A percentile compares a stretch with the other conserved stretches of the same genome.
phyloP scores from a whole-genome alignment of 352 stramenopile genomes.

The Pythium utonaiense region DNA sequence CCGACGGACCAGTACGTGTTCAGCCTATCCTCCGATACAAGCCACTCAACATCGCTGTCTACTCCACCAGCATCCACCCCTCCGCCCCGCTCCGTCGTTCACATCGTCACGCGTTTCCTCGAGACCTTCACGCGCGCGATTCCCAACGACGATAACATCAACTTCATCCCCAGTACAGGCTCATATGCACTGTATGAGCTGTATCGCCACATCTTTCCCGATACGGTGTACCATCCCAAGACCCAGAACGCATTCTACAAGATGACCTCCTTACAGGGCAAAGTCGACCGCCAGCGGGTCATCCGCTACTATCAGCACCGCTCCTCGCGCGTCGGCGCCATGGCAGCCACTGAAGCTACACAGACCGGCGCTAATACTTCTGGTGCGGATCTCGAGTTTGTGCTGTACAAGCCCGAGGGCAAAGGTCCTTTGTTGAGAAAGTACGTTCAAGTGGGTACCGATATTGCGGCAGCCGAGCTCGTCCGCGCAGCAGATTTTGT shows the following conservation, averaged over 20 bases:
- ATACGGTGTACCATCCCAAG: slow-evolving; percentile 37
- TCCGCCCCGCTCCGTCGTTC: slow-evolving; percentile 24
- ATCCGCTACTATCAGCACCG: slow-evolving; percentile 38
- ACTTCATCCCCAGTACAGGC: slow-evolving; percentile 49
- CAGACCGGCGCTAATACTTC: background rate
- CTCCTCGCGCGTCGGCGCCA: background rate
- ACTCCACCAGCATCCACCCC: background rate
- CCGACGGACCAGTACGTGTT: background rate
- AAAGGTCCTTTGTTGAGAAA: slow-evolving; percentile 44
- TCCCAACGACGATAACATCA: slow-evolving; percentile 54
- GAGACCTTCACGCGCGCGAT: slow-evolving; percentile 49
- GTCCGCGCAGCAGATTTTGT: slow-evolving; percentile 31
- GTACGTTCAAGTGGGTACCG: slow-evolving; percentile 29
- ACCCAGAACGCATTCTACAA: slow-evolving; percentile 58
- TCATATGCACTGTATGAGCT: slow-evolving; percentile 44
- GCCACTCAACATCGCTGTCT: background rate
- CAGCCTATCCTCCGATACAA: background rate
- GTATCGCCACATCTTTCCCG: slow-evolving; percentile 35
- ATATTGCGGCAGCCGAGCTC: slow-evolving; percentile 19
- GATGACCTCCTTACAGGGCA: slow-evolving; percentile 53
- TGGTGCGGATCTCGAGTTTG: slow-evolving; percentile 13
- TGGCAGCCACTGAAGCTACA: background rate
- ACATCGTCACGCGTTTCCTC: slow-evolving; percentile 43
- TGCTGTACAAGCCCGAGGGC: slow-evolving; percentile 46
- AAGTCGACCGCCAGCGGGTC: slow-evolving; percentile 53